phyloP scores from a whole-genome alignment of 768 basidiomycete species.

The Gymnopilus dilepis region DNA sequence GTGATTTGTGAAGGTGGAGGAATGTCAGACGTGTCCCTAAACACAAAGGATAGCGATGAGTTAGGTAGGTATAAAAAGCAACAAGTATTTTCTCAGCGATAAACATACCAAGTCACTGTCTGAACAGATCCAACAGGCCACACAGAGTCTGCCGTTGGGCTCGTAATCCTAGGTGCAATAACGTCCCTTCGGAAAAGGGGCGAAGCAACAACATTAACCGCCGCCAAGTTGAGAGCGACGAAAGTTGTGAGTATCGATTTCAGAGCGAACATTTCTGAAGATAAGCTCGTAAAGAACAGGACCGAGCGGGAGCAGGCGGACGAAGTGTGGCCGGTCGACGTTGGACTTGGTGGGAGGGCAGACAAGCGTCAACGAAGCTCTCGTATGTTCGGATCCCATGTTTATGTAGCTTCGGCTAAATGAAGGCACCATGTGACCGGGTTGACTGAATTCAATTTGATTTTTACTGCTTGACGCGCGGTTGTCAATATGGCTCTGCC shows the following conservation, averaged over 20 bases:
- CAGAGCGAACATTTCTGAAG: conserved; percentile 35
- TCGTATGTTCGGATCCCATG: conserved; percentile 26
- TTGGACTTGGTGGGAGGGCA: conserved; percentile 16
- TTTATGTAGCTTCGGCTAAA: conserved; percentile 30
- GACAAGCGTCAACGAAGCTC: conserved; percentile 24
- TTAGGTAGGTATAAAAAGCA: not conserved
- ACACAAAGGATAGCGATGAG: not conserved
- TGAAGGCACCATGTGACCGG: conserved; percentile 24
- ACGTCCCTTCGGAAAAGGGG: conserved; percentile 50
- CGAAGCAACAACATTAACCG: conserved; percentile 34
- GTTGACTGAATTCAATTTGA: conserved; percentile 13
- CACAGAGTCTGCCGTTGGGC: conserved; percentile 48
- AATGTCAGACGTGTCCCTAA: conserved; percentile 56
- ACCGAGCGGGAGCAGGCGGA: conserved; percentile 23
- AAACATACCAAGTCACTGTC: conserved; percentile 58
- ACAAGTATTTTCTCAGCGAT: not conserved
- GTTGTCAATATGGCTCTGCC: too few relatives aligned
- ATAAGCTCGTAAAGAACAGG: conserved; percentile 15
- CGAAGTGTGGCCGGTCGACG: conserved; percentile 21
- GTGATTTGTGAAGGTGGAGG: conserved; percentile 51
- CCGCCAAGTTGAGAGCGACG: conserved; percentile 17
- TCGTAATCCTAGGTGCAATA: conserved; percentile 54
- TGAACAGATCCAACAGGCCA: conserved; percentile 55
- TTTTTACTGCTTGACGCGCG: conserved; percentile 8
- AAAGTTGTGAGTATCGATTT: conserved; percentile 24